These are phyloP conservation scores for Emydomyces testavorans DNA, from an alignment of 2,329 filamentous ascomycete genomes.

Conservation along the genomic window DNA sequence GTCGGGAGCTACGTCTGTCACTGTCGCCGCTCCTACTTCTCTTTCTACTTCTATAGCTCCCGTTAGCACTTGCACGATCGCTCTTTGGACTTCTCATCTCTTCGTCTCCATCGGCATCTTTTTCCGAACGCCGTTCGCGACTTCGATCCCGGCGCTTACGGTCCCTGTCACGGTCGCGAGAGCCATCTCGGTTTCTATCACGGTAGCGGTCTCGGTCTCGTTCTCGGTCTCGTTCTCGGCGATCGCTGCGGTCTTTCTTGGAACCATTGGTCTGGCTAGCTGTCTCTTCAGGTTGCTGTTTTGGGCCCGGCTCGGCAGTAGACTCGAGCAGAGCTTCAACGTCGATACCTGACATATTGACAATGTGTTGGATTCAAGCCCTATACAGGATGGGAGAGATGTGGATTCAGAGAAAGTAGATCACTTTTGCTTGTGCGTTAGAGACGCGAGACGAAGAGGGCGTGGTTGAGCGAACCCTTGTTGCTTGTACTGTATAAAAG, in stretches of 20 bases:
- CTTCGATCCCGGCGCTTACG: constrained; percentile 51
- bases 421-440: constrained; percentile 30
- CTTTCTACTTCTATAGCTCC: constrained; percentile 66
- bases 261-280: constrained; percentile 42
- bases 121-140: constrained; percentile 40
- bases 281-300: constrained; percentile 17
- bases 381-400: constrained; percentile 21
- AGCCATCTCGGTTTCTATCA: constrained; percentile 48
- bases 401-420: constrained; percentile 23
- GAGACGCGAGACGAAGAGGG: constrained; percentile 21
- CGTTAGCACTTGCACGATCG: constrained; percentile 58
- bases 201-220: constrained; percentile 39
- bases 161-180: constrained; percentile 46
- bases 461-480: constrained; percentile 29
- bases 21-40: constrained; percentile 68
- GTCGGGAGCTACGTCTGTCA: constrained; percentile 61
- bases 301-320: constrained; percentile 49
- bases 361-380: constrained; percentile 21
- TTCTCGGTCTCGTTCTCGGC: constrained; percentile 36
- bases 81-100: constrained; percentile 56
- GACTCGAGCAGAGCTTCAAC: constrained; percentile 87
- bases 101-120: constrained; percentile 47
- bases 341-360: constrained; percentile 58
- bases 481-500: constrained; percentile 14
- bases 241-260: constrained; percentile 43